Evolutionary conservation across 1,284 basidiomycete genomes (phyloP).

Genomic region (Ustilago vetiveriae): DNA sequence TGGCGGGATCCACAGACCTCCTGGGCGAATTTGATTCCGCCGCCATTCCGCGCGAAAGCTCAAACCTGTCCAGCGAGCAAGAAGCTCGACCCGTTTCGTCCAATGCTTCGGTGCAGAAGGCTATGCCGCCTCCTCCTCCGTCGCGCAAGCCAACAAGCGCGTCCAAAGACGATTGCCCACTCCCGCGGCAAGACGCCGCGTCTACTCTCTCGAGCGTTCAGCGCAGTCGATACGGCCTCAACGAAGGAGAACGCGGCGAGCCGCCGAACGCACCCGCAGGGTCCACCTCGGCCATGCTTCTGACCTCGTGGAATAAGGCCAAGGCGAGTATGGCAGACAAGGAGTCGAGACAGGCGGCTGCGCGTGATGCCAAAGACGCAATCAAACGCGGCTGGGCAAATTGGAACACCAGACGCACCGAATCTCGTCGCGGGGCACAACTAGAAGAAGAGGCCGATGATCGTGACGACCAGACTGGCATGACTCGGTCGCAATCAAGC

Average conservation of each 20-base stretch:
- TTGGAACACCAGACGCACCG: slow-evolving; percentile 55
- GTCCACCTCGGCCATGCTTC: slow-evolving; percentile 31
- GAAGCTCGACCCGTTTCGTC: neutral
- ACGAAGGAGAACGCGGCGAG: slow-evolving; percentile 18
- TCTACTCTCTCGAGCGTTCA: slow-evolving; percentile 36
- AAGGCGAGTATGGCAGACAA: slow-evolving; percentile 64
- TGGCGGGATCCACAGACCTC: neutral
- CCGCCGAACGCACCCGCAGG: slow-evolving; percentile 4
- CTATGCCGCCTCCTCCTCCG: slow-evolving; percentile 29
- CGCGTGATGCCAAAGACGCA: slow-evolving; percentile 63
- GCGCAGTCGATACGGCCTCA: slow-evolving; percentile 35
- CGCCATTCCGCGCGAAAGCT: slow-evolving; percentile 4
- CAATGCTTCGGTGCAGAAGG: slow-evolving; percentile 1
- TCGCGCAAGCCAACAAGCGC: slow-evolving; percentile 17
- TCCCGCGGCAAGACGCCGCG: slow-evolving; percentile 28
- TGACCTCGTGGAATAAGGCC: slow-evolving; percentile 59
- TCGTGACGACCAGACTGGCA: slow-evolving; percentile 12
- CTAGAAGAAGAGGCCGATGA: slow-evolving; percentile 9
- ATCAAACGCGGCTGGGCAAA: slow-evolving; percentile 62
- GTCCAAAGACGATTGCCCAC: slow-evolving; percentile 2
- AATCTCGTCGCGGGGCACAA: slow-evolving; percentile 16
- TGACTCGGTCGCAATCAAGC: slow-evolving; percentile 33
- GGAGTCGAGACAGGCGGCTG: slow-evolving; percentile 58
- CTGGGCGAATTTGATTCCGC: neutral
- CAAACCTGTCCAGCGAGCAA: neutral